Conservation (phyloP, 805 yeast genomes). For the Nakazawaea pomicola region DNA sequence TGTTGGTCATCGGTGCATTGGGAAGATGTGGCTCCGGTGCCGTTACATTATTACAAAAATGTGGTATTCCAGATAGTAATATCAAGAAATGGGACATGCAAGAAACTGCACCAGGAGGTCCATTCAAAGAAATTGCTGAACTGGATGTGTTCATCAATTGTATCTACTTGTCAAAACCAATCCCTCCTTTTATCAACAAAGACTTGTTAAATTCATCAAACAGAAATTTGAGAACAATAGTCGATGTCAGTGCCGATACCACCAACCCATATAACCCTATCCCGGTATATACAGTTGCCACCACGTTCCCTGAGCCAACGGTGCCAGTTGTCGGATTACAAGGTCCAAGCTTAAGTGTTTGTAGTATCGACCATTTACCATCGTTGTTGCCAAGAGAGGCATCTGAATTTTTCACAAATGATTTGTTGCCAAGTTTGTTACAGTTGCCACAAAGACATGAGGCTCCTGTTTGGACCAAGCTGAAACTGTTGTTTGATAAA, state of each 20-base stretch:
- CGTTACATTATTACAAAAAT: slow-evolving; percentile 70
- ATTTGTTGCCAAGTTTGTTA: slow-evolving; percentile 83
- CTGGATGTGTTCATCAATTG: slow-evolving; percentile 93
- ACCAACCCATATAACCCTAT: slow-evolving; percentile 98
- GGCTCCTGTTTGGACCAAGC: slow-evolving; percentile 90
- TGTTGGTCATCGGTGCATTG: slow-evolving; percentile 90
- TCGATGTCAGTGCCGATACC: slow-evolving; percentile 98
- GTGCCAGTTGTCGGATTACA: slow-evolving; percentile 71
- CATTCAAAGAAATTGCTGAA: slow-evolving; percentile 85
- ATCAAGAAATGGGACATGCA: slow-evolving; percentile 93
- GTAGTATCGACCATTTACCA: slow-evolving; percentile 95
- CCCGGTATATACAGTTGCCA: slow-evolving; percentile 87
- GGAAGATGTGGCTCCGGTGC: slow-evolving; percentile 99
- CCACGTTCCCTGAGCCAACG: slow-evolving; percentile 88
- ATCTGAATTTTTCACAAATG: slow-evolving; percentile 84
- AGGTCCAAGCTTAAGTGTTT: slow-evolving; percentile 86
- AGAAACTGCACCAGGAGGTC: slow-evolving; percentile 96
- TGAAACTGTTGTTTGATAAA: slow-evolving; percentile 75
- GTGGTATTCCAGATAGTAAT: slow-evolving; percentile 83
- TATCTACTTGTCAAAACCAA: slow-evolving; percentile 89
- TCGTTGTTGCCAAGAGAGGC: slow-evolving; percentile 95
- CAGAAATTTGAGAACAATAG: slow-evolving; percentile 86
- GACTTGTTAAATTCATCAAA: slow-evolving; percentile 58
- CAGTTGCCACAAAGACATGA: slow-evolving; percentile 76
- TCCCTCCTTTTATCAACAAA: slow-evolving; percentile 81